Evolutionary conservation across 345 rosid species (phyloP), one percentile per base, ranked within the genome.

Genomic region (Arabis hirsuta): DNA sequence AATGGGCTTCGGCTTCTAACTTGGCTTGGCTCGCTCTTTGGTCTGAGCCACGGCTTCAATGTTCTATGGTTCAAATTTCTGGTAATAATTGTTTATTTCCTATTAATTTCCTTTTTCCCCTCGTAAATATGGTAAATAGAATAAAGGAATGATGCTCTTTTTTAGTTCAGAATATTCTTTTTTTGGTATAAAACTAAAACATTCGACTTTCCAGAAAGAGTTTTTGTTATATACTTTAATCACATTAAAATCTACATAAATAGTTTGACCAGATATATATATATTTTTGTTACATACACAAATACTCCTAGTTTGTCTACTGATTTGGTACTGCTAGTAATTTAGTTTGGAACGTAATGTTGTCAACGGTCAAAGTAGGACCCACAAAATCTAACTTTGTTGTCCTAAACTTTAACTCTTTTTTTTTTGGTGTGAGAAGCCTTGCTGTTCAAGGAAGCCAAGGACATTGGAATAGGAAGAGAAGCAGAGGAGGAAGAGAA

Each of bases 1-100:
- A 65, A 74, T 93, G 98, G 98, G 94, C 96, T 24, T 84, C 83
- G 69, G 96, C 98, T 79, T 86, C 92, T 0, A 83, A 86, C 29
- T 34, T 90, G 80, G 96, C 84, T 61, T 74, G 81, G 83, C 89
- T 90, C 7, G 82, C 90, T 65, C 83, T 89, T 29, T 85, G 82
- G 34, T 87, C 90, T 36, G 94, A 87, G 80, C 89, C 94, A 36
- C 84, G 90, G 62, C 78, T 90, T 44, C 97, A 90, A 55, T 77
- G 87, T 12, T 85, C 87, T 10, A 56, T 93, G 67, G 85, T 93
- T 61, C 90, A 85, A 76, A 79, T 85, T 34, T 81, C 97, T 53
- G 96, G 98, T 88, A 80, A 12, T 39, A 31, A 50, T 53, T 20
- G 11, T 8, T 51, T 20, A 1, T 34, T 52, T 47, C 29, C 7